Conservation (phyloP, 2,329 filamentous ascomycete genomes). For the Monilinia aucupariae region DNA sequence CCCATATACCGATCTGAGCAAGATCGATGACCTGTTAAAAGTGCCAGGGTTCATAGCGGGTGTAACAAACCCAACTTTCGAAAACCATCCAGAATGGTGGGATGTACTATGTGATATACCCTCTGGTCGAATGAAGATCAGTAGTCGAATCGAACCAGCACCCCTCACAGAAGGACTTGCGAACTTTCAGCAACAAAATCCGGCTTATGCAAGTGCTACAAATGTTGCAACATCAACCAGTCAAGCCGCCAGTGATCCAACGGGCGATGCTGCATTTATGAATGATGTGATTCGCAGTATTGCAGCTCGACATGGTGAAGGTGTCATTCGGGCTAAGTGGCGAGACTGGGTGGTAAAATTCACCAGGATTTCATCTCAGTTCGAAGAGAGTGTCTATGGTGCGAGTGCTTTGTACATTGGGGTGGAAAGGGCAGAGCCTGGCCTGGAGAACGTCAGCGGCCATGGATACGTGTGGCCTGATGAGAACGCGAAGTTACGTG, state of each 20-base stretch:
- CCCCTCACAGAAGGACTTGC: constrained; percentile 76
- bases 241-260: constrained; percentile 54
- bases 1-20: constrained; percentile 95
- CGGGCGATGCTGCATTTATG: constrained; percentile 87
- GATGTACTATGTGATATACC: constrained; percentile 91
- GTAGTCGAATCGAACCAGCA: constrained; percentile 75
- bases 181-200: constrained; percentile 81
- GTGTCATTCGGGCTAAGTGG: constrained; percentile 87
- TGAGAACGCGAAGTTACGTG: constrained; percentile 70
- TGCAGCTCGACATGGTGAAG: constrained; percentile 78
- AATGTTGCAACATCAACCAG: constrained; percentile 36
- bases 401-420: constrained; percentile 84
- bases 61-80: constrained; percentile 95
- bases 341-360: constrained; percentile 93
- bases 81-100: constrained; percentile 96
- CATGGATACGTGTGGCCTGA: constrained; percentile 96
- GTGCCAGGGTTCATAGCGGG: constrained; percentile 97
- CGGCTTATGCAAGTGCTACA: constrained; percentile 48
- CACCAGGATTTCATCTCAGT: constrained; percentile 83
- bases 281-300: constrained; percentile 78
- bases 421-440: constrained; percentile 61
- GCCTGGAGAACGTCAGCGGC: constrained; percentile 58
- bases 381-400: constrained; percentile 93
- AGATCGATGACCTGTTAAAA: constrained; percentile 92
- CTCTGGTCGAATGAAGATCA: constrained; percentile 90